phyloP scores from a whole-genome alignment of 2,329 filamentous ascomycete genomes.

The Colletotrichum ledebouriae region DNA sequence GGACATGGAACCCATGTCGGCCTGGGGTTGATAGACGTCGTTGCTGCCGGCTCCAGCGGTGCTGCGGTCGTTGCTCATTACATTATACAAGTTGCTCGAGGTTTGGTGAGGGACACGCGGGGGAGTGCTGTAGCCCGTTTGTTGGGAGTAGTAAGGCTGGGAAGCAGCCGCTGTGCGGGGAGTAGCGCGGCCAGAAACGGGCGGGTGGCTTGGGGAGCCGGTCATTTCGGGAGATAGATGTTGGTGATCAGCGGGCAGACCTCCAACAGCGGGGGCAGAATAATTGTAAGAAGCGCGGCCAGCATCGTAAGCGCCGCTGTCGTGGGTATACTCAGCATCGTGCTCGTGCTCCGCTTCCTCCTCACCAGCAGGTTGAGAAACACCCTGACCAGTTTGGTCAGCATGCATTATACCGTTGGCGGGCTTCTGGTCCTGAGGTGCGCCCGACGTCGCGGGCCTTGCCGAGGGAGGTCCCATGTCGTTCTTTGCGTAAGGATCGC shows the following conservation, averaged over 20 bases:
- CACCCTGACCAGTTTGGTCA: slow-evolving; percentile 66
- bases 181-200: slow-evolving; percentile 85
- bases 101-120: slow-evolving; percentile 76
- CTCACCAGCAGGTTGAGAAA: slow-evolving; percentile 67
- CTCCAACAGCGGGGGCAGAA: slow-evolving; percentile 74
- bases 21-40: slow-evolving; percentile 79
- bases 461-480: slow-evolving; percentile 88
- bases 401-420: slow-evolving; percentile 76
- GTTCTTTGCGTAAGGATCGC: slow-evolving; percentile 79
- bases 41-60: slow-evolving; percentile 72
- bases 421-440: slow-evolving; percentile 72
- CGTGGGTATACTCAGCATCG: slow-evolving; percentile 88
- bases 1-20: slow-evolving; percentile 70
- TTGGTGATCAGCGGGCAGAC: slow-evolving; percentile 78
- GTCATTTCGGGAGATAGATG: slow-evolving; percentile 88
- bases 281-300: slow-evolving; percentile 84
- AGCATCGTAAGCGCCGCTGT: slow-evolving; percentile 79
- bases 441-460: slow-evolving; percentile 69
- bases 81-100: slow-evolving; percentile 88
- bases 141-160: slow-evolving; percentile 79
- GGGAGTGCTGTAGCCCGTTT: slow-evolving; percentile 81
- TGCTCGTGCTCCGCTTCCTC: slow-evolving; percentile 82
- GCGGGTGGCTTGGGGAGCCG: slow-evolving; percentile 83
- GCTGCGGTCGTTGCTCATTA: slow-evolving; percentile 85
- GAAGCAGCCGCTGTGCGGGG: slow-evolving; percentile 81